These are phyloP conservation scores for Saccharomyces hybrid DNA, from an alignment of 1,139 yeast genomes.

Conservation along the genomic window DNA sequence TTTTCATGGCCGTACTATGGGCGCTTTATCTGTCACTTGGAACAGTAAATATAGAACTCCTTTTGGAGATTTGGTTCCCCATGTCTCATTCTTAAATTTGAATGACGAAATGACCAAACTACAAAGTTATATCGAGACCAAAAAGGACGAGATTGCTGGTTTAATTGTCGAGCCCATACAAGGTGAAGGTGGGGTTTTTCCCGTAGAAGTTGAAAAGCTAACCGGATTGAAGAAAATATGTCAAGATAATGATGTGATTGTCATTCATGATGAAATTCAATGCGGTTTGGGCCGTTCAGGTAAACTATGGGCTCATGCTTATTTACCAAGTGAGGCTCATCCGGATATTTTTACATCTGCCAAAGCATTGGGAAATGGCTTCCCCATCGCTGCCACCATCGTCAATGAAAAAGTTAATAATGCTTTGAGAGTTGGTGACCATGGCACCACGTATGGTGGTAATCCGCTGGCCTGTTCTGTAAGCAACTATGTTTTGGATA, in stretches of 20 bases:
- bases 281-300: slow-evolving; percentile 96
- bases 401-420: slow-evolving; percentile 71
- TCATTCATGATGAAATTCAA: slow-evolving; percentile 93
- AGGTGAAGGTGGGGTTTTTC: slow-evolving; percentile 94
- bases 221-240: slow-evolving; percentile 61
- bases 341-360: slow-evolving; percentile 95
- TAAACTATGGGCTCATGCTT: slow-evolving; percentile 83
- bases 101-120: slow-evolving; percentile 25
- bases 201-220: slow-evolving; percentile 57
- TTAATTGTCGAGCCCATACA: slow-evolving; percentile 94
- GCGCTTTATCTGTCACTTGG: slow-evolving; percentile 86
- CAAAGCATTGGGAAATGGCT: slow-evolving; percentile 96
- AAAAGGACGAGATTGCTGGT: slow-evolving; percentile 75
- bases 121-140: slow-evolving; percentile 35
- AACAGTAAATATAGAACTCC: slow-evolving; percentile 90
- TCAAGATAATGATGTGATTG: slow-evolving; percentile 58
- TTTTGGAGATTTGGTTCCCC: slow-evolving; percentile 83
- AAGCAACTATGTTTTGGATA: slow-evolving; percentile 65
- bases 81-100: slow-evolving; percentile 42
- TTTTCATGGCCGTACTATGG: slow-evolving; percentile 94
- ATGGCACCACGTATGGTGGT: slow-evolving; percentile 97
- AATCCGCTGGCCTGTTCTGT: slow-evolving; percentile 86
- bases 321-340: slow-evolving; percentile 66
- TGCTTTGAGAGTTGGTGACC: slow-evolving; percentile 80
- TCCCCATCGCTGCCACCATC: slow-evolving; percentile 92